A percentile compares a stretch with the other conserved stretches of the same genome.
Evolutionary conservation across 768 basidiomycete species (phyloP).

Genomic region (Cystobasidium onofrii): DNA sequence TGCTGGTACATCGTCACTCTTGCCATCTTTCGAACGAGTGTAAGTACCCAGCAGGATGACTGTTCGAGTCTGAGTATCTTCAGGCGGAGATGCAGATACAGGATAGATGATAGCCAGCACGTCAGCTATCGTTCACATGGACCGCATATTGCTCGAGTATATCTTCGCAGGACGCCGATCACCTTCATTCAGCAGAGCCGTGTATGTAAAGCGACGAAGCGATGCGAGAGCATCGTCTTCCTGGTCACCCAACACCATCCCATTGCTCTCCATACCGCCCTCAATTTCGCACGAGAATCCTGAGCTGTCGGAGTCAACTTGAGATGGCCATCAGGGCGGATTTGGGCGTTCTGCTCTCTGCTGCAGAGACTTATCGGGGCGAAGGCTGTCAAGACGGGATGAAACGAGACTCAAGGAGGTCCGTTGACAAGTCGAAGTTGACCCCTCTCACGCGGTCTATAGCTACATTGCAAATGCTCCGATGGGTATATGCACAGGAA

Average conservation of each 20-base stretch:
- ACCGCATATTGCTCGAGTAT: not conserved
- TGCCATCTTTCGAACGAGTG: slow-evolving; percentile 40
- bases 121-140: not conserved
- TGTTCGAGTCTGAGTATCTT: slow-evolving; percentile 58
- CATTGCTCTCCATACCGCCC: too few species aligned
- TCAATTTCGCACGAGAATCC: too few species aligned
- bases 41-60: slow-evolving; percentile 64
- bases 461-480: too few species aligned
- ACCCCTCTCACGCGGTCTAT: too few species aligned
- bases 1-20: slow-evolving; percentile 48
- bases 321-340: too few species aligned
- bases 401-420: too few species aligned
- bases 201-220: slow-evolving; percentile 27
- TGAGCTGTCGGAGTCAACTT: too few species aligned
- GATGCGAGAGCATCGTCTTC: not conserved
- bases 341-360: too few species aligned
- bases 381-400: too few species aligned
- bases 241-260: not conserved
- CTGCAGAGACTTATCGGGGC: too few species aligned
- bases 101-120: not conserved
- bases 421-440: too few species aligned
- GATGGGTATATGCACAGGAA: too few species aligned
- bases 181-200: slow-evolving; percentile 53
- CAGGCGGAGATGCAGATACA: not conserved
- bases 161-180: not conserved